Evolutionary conservation across 2,329 filamentous ascomycete genomes (phyloP).

Genomic region (Lojkania enalia): DNA sequence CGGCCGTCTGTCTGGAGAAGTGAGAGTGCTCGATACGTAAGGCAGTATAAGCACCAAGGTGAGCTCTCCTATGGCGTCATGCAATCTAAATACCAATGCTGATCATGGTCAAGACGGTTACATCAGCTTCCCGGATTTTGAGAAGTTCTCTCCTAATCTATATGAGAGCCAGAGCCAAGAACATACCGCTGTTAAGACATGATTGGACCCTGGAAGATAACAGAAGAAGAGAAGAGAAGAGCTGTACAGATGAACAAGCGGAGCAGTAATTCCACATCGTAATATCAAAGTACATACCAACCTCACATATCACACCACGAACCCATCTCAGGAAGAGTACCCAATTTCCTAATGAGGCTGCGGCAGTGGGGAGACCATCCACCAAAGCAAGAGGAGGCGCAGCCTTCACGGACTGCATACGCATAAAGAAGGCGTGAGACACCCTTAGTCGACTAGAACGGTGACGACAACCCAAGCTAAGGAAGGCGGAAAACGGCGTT

Average conservation of each 20-base stretch:
- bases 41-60: conserved; percentile 44
- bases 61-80: conserved; percentile 17
- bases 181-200: conserved; percentile 38
- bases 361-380: not conserved
- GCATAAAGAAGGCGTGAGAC: conserved; percentile 4
- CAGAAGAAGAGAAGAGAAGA: conserved; percentile 6
- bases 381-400: conserved; percentile 8
- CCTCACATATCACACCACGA: no score
- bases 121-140: conserved; percentile 75
- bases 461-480: not conserved
- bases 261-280: no score
- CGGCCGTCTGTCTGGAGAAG: conserved; percentile 40
- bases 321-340: no score
- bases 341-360: conserved; percentile 6
- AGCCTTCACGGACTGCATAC: conserved; percentile 6
- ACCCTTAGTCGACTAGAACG: conserved; percentile 2
- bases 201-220: no score
- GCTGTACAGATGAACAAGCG: no score
- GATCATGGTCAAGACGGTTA: conserved; percentile 55
- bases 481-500: not conserved
- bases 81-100: conserved; percentile 10
- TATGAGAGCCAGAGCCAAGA: conserved; percentile 35
- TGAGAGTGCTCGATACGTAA: conserved; percentile 44
- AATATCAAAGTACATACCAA: no score
- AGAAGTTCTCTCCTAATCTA: conserved; percentile 55